Evolutionary conservation across 176 grass and related monocot species (phyloP).

Genomic region (Themeda triandra): DNA sequence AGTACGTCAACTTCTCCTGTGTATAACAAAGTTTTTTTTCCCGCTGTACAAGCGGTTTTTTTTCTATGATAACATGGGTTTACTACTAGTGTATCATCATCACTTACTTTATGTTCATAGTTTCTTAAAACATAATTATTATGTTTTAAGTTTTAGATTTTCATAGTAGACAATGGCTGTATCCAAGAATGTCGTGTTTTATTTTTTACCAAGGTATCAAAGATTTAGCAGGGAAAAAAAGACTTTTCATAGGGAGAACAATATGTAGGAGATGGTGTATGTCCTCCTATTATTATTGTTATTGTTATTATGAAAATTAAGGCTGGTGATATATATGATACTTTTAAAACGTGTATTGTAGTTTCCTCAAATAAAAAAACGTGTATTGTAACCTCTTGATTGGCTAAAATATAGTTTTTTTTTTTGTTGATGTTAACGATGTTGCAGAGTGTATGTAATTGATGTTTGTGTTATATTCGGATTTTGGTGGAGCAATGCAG

Average conservation of each 20-base stretch:
- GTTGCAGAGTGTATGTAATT: neutral
- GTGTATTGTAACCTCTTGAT: neutral
- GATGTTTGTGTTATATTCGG: neutral
- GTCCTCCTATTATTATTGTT: neutral
- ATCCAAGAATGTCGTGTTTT: neutral
- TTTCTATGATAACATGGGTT: neutral
- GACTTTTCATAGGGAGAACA: neutral
- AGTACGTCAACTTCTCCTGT: neutral
- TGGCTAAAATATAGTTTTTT: neutral
- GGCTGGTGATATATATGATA: neutral
- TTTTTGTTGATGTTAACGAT: neutral
- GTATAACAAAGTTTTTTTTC: neutral
- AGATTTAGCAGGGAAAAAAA: neutral
- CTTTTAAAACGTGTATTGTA: neutral
- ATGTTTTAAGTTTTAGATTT: neutral
- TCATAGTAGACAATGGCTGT: neutral
- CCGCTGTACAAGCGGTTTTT: no score
- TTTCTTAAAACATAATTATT: neutral
- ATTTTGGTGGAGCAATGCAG: neutral
- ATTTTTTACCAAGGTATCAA: neutral
- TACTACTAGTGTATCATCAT: neutral
- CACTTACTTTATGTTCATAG: neutral
- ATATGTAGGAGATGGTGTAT: neutral
- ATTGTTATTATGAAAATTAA: neutral
- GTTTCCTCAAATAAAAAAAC: no score